phyloP scores from a whole-genome alignment of 1,139 yeast genomes.

The Geotrichum cucujoidarum region DNA sequence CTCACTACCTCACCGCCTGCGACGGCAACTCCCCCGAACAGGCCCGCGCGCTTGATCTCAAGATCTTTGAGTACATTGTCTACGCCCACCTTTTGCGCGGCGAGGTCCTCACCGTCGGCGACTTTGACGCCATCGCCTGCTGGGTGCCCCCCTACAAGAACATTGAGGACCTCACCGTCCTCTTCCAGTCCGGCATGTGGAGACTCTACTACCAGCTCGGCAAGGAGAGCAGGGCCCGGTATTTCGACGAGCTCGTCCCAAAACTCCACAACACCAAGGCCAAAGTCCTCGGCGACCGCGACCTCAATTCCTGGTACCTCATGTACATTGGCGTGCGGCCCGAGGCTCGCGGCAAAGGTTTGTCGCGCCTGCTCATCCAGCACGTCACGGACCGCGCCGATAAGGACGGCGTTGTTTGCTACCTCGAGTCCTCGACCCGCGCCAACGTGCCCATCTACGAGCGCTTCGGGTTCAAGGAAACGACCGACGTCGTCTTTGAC shows the following conservation, averaged over 20 bases:
- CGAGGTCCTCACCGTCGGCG: conserved; percentile 47
- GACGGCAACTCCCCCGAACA: conserved; percentile 37
- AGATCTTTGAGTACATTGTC: conserved; percentile 53
- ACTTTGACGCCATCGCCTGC: conserved; percentile 58
- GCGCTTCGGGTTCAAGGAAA: conserved; percentile 46
- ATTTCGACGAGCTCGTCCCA: conserved; percentile 54
- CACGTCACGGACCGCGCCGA: conserved; percentile 53
- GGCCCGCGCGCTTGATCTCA: conserved; percentile 43
- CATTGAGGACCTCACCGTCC: conserved; percentile 44
- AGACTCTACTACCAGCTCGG: conserved; percentile 49
- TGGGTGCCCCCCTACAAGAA: conserved; percentile 59
- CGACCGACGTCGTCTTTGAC: conserved; percentile 21
- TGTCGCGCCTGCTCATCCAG: conserved; percentile 55
- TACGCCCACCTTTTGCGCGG: conserved; percentile 56
- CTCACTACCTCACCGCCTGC: conserved; percentile 46
- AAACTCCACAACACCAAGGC: conserved; percentile 48
- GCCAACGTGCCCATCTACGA: conserved; percentile 54
- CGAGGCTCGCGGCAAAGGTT: conserved; percentile 63
- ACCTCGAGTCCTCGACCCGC: conserved; percentile 56
- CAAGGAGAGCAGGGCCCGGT: conserved; percentile 49
- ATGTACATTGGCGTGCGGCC: conserved; percentile 58
- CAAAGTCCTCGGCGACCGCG: conserved; percentile 33
- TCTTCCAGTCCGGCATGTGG: conserved; percentile 55
- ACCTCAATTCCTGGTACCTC: conserved; percentile 49
- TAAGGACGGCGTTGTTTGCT: conserved; percentile 42